phyloP scores from a whole-genome alignment of 352 stramenopile species.

The Phytophthora kernoviae region DNA sequence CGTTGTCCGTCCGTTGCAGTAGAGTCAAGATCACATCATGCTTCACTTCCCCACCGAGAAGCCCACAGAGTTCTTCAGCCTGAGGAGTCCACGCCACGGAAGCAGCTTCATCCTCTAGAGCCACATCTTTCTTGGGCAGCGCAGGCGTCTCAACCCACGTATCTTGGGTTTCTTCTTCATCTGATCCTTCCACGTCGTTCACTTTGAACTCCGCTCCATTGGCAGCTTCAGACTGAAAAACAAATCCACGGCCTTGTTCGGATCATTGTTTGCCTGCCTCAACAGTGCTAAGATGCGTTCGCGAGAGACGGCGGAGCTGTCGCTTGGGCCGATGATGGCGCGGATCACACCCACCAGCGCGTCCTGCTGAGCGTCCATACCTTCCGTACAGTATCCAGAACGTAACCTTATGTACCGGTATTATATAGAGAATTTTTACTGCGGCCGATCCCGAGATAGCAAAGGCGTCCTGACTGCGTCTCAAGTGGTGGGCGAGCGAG shows the following conservation, averaged over 20 bases:
- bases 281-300: slow-evolving; percentile 73
- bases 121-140: slow-evolving; percentile 12
- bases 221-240: slow-evolving; percentile 70
- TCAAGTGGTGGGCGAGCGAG: background rate
- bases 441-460: slow-evolving; percentile 29
- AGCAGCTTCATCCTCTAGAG: slow-evolving; percentile 15
- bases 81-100: slow-evolving; percentile 40
- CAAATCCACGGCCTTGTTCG: slow-evolving; percentile 84
- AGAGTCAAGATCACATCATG: slow-evolving; percentile 58
- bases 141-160: slow-evolving; percentile 25
- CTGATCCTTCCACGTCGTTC: slow-evolving; percentile 58
- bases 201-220: slow-evolving; percentile 46
- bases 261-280: slow-evolving; percentile 62
- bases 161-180: slow-evolving; percentile 39
- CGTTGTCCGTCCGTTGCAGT: slow-evolving; percentile 66
- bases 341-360: slow-evolving; percentile 79
- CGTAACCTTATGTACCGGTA: background rate
- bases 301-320: slow-evolving; percentile 50
- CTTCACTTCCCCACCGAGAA: slow-evolving; percentile 72
- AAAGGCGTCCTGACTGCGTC: slow-evolving; percentile 1
- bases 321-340: slow-evolving; percentile 71
- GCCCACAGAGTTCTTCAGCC: slow-evolving; percentile 64
- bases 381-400: too few relatives aligned
- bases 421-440: slow-evolving; percentile 11
- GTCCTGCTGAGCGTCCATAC: slow-evolving; percentile 65